Base-by-base conservation (phyloP, 1,284 basidiomycete genomes). In the Heterobasidion occidentale region DNA sequence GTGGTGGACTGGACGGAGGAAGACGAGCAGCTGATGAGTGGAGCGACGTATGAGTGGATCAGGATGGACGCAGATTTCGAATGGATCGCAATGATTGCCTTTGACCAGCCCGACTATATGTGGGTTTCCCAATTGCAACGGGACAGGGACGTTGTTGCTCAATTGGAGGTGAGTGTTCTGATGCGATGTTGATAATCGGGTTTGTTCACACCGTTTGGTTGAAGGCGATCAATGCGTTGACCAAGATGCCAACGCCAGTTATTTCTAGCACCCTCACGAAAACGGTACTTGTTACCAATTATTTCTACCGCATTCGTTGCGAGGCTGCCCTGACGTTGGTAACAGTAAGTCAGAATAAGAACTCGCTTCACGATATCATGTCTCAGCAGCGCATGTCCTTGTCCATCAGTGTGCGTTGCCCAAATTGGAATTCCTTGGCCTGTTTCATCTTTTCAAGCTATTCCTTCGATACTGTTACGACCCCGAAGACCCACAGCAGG, bases 21-120 rank as follows among this genome's bases (percentile, higher is more conserved):
- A 64, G 94, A 98, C 61, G 96, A 98, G 67, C 84, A 87, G 59
- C 79, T 82, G 50, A 98, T 98, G 92, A 86, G 86, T 59, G 92
- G 90, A 46, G 94, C 94, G 60, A 94, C 92, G 1, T 99, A 98
- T 73, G 97, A 99, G 72, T 99, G 97, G 97, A 99, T 99, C 62
- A 81, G 97, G 58, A 92, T 99, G 77, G 97, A 99, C 68, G 94
- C 97, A 17, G 97, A 99, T 68, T 96, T 97, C 71, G 96, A 99
- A 73, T 99, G 97, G 97, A 90, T 99, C 58, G 90, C 93, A 17
- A 80, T 80, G 50, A 84, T 98, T 61, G 87, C 88, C 59, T 98
- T 98, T 64, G 90, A 95, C 57, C 96, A 99, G 74, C 92, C 92
- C 53, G 94, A 97, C 68, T 98, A 94, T 72, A 98, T 98, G 90